These are phyloP conservation scores for Schizophyllum commune DNA, from an alignment of 1,284 basidiomycete species.

Conservation along the genomic window DNA sequence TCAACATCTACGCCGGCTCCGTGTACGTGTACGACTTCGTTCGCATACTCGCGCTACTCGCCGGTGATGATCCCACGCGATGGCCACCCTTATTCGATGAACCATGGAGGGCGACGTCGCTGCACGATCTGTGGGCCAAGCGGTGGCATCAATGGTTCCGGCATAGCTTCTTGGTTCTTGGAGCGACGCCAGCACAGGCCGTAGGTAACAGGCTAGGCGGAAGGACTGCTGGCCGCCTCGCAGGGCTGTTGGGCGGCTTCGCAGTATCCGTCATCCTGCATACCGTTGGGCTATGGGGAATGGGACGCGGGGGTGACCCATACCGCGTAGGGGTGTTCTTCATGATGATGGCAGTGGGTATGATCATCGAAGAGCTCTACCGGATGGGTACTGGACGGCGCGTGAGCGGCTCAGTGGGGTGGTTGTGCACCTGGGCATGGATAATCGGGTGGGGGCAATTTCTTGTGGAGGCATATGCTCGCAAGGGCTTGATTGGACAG, in stretches of 20 bases:
- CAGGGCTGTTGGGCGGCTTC: background rate
- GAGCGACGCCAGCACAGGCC: background rate
- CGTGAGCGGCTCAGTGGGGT: background rate
- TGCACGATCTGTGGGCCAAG: conserved; percentile 24
- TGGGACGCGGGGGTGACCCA: background rate
- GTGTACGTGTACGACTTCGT: background rate
- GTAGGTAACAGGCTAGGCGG: background rate
- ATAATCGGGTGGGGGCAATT: background rate
- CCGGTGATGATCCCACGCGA: conserved; percentile 13
- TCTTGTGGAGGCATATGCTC: background rate
- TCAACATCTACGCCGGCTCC: background rate
- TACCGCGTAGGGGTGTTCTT: background rate
- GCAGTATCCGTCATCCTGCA: background rate
- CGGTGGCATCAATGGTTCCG: conserved; percentile 28
- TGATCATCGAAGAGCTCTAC: background rate
- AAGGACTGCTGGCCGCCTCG: background rate
- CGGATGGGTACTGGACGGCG: background rate
- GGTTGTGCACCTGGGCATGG: background rate
- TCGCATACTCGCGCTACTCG: conserved; percentile 12
- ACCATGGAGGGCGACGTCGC: conserved; percentile 21
- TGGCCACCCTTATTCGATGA: conserved; percentile 23
- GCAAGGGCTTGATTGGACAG: background rate
- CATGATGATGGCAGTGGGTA: background rate
- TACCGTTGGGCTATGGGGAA: background rate
- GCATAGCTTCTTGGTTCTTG: background rate